These are phyloP conservation scores for Colletotrichum kahawae DNA, from an alignment of 2,329 filamentous ascomycete species.

Conservation along the genomic window DNA sequence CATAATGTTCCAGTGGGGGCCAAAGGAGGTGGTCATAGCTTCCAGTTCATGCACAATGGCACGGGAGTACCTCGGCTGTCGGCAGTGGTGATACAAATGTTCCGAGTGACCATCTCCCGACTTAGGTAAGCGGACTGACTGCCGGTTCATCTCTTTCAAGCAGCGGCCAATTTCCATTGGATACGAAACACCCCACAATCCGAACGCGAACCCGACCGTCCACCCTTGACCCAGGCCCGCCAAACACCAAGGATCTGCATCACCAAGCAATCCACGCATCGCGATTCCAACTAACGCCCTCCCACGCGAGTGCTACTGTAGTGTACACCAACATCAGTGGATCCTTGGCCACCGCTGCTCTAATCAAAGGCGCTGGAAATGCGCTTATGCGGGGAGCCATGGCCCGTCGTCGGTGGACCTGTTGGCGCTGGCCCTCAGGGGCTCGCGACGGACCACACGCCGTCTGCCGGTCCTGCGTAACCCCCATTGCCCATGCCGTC, in stretches of 20 bases:
- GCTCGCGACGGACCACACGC: neutral
- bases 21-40: neutral
- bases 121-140: neutral
- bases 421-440: neutral
- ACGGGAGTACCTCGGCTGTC: neutral
- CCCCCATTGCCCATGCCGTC: neutral
- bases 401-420: neutral
- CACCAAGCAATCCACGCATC: neutral
- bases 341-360: neutral
- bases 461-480: neutral
- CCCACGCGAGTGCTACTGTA: neutral
- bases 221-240: neutral
- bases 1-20: neutral
- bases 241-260: constrained; percentile 8
- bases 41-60: neutral
- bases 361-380: neutral
- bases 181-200: neutral
- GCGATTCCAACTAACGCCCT: neutral
- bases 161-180: neutral
- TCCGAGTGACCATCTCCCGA: neutral
- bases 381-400: neutral
- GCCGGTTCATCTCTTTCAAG: neutral
- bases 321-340: neutral
- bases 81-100: neutral
- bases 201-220: constrained; percentile 10